Evolutionary conservation across 192 early-diverging fungal species (phyloP).

Genomic region (Gaertneriomyces semiglobifer): DNA sequence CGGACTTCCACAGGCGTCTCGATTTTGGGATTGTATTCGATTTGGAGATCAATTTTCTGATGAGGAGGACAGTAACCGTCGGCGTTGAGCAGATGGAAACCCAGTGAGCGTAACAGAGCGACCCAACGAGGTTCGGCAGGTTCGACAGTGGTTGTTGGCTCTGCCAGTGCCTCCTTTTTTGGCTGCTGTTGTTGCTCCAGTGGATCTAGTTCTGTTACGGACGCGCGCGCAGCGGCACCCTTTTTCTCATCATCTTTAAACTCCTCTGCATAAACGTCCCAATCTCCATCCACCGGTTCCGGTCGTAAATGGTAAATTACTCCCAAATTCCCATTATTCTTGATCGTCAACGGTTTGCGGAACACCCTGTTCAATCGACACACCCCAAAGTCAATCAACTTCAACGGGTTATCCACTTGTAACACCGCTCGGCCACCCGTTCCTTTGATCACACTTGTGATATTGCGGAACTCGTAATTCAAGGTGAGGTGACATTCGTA

Average conservation of each 20-base stretch:
- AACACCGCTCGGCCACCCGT: slow-evolving; percentile 49
- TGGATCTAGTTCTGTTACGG: background rate
- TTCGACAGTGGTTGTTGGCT: background rate
- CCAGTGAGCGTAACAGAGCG: slow-evolving; percentile 29
- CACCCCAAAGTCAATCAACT: slow-evolving; percentile 53
- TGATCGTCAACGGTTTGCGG: slow-evolving; percentile 44
- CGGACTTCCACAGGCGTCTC: slow-evolving; percentile 27
- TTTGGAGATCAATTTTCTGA: slow-evolving; percentile 37
- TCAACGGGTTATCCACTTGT: slow-evolving; percentile 43
- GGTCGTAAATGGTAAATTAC: slow-evolving; percentile 51
- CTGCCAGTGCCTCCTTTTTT: slow-evolving; percentile 1
- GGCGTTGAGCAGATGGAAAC: slow-evolving; percentile 42
- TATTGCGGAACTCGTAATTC: slow-evolving; percentile 50
- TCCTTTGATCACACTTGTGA: slow-evolving; percentile 39
- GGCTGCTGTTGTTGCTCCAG: background rate
- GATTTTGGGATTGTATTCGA: slow-evolving; percentile 46
- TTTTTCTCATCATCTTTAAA: background rate
- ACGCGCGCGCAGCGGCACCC: background rate
- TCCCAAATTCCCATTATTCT: slow-evolving; percentile 57
- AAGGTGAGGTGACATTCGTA: slow-evolving; percentile 48
- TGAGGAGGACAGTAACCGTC: slow-evolving; percentile 49
- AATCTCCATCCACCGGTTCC: slow-evolving; percentile 44
- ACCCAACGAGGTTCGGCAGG: slow-evolving; percentile 25
- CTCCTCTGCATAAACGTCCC: slow-evolving; percentile 42
- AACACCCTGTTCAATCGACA: slow-evolving; percentile 51